Percentiles rank a stretch among this genome's conserved stretches.
Evolutionary conservation across 2,329 filamentous ascomycete species (phyloP).

Genomic region (Aspergillus ibericus): DNA sequence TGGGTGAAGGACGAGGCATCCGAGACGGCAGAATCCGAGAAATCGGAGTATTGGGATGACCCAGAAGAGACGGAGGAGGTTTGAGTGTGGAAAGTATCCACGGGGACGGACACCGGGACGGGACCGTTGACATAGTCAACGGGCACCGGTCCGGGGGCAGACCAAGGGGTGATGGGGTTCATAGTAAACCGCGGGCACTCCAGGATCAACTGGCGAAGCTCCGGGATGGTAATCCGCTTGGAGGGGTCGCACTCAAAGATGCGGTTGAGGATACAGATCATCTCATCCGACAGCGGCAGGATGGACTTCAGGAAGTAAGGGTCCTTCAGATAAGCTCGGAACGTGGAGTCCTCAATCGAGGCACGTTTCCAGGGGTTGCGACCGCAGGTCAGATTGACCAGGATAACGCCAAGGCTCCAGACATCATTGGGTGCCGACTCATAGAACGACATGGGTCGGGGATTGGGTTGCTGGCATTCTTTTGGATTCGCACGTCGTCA

Average conservation of each 20-base stretch:
- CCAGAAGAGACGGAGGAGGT: slow-evolving; percentile 36
- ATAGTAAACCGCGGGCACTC: slow-evolving; percentile 72
- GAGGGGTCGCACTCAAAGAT: slow-evolving; percentile 86
- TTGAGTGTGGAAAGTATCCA: slow-evolving; percentile 36
- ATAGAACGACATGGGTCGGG: slow-evolving; percentile 72
- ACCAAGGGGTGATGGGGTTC: slow-evolving; percentile 40
- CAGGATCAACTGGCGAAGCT: slow-evolving; percentile 75
- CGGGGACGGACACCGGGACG: slow-evolving; percentile 37
- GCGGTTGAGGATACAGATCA: slow-evolving; percentile 81
- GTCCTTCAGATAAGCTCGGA: slow-evolving; percentile 83
- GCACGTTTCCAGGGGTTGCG: slow-evolving; percentile 99
- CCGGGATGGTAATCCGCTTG: slow-evolving; percentile 75
- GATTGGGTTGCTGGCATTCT: slow-evolving; percentile 87
- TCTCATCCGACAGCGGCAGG: slow-evolving; percentile 81
- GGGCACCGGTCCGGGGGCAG: slow-evolving; percentile 36
- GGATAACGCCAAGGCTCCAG: slow-evolving; percentile 96
- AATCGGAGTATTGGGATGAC: slow-evolving; percentile 38
- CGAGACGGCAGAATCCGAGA: slow-evolving; percentile 42
- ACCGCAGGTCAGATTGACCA: slow-evolving; percentile 96
- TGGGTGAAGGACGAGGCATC: slow-evolving; percentile 42
- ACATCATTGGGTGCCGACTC: slow-evolving; percentile 93
- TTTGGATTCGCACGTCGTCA: slow-evolving; percentile 23
- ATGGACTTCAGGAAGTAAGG: slow-evolving; percentile 89
- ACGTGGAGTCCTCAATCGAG: slow-evolving; percentile 89
- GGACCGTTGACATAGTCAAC: slow-evolving; percentile 38